Percentiles rank a stretch among this genome's conserved stretches.
phyloP scores from a whole-genome alignment of 2,329 filamentous ascomycete species.

The Arthroderma sp. region DNA sequence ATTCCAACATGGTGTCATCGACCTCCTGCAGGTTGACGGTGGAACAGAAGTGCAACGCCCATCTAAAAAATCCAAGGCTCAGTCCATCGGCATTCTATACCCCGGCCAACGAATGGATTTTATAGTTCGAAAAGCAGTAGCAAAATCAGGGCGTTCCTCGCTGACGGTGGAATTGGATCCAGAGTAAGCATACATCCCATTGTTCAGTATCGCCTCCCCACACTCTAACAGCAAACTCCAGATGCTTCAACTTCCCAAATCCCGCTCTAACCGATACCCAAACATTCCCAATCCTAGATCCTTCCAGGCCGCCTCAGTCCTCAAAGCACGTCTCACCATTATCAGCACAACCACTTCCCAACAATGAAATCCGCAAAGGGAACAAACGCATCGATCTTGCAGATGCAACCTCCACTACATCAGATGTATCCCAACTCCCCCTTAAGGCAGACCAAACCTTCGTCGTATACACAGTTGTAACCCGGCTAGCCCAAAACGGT shows the following conservation, averaged over 20 bases:
- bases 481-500: conserved; percentile 30
- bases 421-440: conserved; percentile 18
- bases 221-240: conserved; percentile 10
- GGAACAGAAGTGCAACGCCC: conserved; percentile 21
- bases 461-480: conserved; percentile 35
- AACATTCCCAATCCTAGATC: conserved; percentile 19
- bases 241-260: conserved; percentile 34
- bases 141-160: conserved; percentile 8
- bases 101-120: conserved; percentile 36
- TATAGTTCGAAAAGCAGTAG: conserved; percentile 13
- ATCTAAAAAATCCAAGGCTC: conserved; percentile 10
- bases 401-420: conserved; percentile 14
- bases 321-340: too few species aligned
- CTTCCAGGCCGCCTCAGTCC: not conserved
- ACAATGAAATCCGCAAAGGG: not conserved
- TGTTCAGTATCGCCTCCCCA: not conserved
- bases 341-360: conserved; percentile 1
- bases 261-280: conserved; percentile 28
- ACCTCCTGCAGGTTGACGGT: conserved; percentile 30
- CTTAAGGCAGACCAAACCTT: conserved; percentile 26
- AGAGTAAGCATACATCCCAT: conserved; percentile 17
- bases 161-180: conserved; percentile 24
- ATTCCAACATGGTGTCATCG: conserved; percentile 19
- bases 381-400: conserved; percentile 17
- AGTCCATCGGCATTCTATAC: conserved; percentile 29